A percentile compares a stretch with the other conserved stretches of the same genome.
Evolutionary conservation across 2,329 filamentous ascomycete genomes (phyloP).

Genomic region (Didymella pomorum): DNA sequence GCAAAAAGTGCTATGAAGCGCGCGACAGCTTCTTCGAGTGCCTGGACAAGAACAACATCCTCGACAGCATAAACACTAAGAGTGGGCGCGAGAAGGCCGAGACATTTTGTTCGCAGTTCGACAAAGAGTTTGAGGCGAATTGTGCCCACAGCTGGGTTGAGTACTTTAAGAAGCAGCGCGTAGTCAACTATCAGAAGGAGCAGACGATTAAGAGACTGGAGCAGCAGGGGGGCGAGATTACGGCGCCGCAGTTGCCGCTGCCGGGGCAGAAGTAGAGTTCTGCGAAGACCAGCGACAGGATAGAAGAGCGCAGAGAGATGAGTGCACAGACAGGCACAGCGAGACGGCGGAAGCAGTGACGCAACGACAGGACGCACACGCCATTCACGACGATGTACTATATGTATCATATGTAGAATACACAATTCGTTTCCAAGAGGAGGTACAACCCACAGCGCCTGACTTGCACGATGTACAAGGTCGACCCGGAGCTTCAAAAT

Average conservation of each 20-base stretch:
- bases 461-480: too few relatives aligned
- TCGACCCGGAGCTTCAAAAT: neutral
- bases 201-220: slow-evolving; percentile 62
- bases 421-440: neutral
- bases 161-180: slow-evolving; percentile 96
- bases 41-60: slow-evolving; percentile 79
- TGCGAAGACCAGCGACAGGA: too few relatives aligned
- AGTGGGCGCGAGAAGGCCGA: slow-evolving; percentile 59
- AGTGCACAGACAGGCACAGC: too few relatives aligned
- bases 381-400: slow-evolving; percentile 33
- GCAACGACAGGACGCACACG: neutral
- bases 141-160: slow-evolving; percentile 94
- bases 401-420: slow-evolving; percentile 35
- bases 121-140: slow-evolving; percentile 77
- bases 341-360: too few relatives aligned
- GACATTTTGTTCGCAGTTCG: slow-evolving; percentile 67
- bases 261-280: slow-evolving; percentile 29
- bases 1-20: slow-evolving; percentile 86
- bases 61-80: slow-evolving; percentile 72
- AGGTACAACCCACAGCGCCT: neutral
- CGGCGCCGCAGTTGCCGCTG: slow-evolving; percentile 46
- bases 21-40: slow-evolving; percentile 89
- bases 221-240: slow-evolving; percentile 53
- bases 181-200: slow-evolving; percentile 89
- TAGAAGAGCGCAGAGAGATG: neutral